Evolutionary conservation across 2,329 filamentous ascomycete genomes (phyloP), one percentile per base, ranked within the genome.

Genomic region (Botrytis pseudocinerea): DNA sequence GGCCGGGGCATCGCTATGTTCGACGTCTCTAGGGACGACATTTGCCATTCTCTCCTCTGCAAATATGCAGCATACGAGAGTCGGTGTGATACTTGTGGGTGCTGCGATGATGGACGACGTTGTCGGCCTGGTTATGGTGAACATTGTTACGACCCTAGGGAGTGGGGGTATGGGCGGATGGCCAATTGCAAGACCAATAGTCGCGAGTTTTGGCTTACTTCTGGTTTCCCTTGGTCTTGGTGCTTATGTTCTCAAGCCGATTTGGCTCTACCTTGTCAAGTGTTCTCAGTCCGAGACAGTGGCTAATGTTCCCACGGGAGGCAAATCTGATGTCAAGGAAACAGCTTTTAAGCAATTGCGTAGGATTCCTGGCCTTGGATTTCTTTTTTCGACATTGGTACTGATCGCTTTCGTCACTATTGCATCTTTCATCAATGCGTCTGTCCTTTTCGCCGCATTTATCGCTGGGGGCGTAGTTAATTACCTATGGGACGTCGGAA

Each of bases 101-200:
- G 92, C 92, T 1, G 93, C 93, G 0, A 93, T 96, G 88, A 88
- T 96, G 82, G 93, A 96, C 79, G 93, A 96, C 82, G 90, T 95
- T 0, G 87, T 93, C 1, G 92, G 92, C 0, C 83, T 95, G 16
- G 88, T 95, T 12, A 92, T 95, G 88, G 91, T 94, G 0, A 89
- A 93, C 76, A 87, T 95, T 63, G 91, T 96, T 35, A 88, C 91
- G 0, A 90, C 90, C 64, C 83, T 95, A 0, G 91, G 81, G 10
- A 42, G 40, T 61, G 75, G 75, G 25, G 38, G 59, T 18, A 72
- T 38, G 54, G 65, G 60, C 64, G 75, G 64, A 7, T 77, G 75
- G 75, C 57, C 73, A 35, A 74, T 73, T 70, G 74, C 73, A 69
- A 64, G 76, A 64, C 75, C 75, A 18, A 75, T 77, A 65, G 74